Percentiles rank a stretch among this genome's conserved stretches.
These are phyloP conservation scores for Ceratocystis variospora DNA, from an alignment of 2,329 filamentous ascomycete species.

Conservation along the genomic window DNA sequence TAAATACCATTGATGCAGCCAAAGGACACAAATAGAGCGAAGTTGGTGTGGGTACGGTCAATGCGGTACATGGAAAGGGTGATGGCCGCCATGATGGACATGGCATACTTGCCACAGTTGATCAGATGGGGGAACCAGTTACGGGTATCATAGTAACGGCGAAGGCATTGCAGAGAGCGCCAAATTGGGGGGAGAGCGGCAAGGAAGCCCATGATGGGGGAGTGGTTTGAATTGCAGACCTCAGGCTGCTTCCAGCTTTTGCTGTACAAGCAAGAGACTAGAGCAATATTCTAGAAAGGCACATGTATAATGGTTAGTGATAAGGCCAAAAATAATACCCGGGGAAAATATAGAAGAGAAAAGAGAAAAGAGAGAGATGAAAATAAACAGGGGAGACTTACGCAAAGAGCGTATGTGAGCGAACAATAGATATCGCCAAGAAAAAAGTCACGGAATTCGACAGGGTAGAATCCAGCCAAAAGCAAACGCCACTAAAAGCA, in stretches of 20 bases:
- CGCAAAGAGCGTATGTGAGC: constrained; percentile 60
- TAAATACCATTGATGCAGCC: constrained; percentile 75
- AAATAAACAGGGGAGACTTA: constrained; percentile 6
- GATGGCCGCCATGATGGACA: constrained; percentile 67
- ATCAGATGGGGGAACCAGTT: constrained; percentile 85
- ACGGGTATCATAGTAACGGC: constrained; percentile 73
- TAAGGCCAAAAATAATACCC: background rate
- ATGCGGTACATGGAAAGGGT: constrained; percentile 76
- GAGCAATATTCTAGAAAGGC: constrained; percentile 56
- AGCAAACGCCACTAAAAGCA: constrained; percentile 54
- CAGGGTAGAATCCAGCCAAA: constrained; percentile 74
- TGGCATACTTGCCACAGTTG: constrained; percentile 83
- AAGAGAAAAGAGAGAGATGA: constrained; percentile 11
- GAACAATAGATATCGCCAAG: constrained; percentile 97
- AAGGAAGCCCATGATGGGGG: constrained; percentile 74
- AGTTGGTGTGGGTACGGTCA: constrained; percentile 38
- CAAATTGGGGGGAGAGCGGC: constrained; percentile 71
- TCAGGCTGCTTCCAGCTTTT: constrained; percentile 56
- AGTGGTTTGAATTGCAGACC: constrained; percentile 76
- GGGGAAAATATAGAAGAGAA: constrained; percentile 21
- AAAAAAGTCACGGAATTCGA: constrained; percentile 96
- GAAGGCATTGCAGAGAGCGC: constrained; percentile 80
- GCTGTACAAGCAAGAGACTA: constrained; percentile 93
- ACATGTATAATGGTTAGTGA: background rate
- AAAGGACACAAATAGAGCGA: constrained; percentile 66